Evolutionary conservation across 495 filamentous ascomycete species (phyloP).

Genomic region (Aspergillus taichungensis): DNA sequence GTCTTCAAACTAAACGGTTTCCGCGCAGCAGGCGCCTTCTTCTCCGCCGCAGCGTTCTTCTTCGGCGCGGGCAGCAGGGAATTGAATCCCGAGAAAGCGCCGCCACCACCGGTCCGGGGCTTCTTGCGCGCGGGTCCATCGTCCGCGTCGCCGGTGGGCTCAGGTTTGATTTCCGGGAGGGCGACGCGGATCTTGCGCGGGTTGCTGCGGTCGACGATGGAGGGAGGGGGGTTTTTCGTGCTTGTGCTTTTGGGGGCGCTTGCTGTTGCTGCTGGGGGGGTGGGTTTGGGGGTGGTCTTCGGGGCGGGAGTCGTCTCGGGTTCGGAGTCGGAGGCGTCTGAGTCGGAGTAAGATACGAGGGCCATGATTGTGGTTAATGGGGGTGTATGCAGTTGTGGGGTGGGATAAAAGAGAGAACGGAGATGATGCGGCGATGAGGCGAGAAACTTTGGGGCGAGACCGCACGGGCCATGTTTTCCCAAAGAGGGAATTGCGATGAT

Average conservation of each 20-base stretch:
- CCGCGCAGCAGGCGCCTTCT: slow-evolving; percentile 22
- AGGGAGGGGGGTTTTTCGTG: slow-evolving; percentile 52
- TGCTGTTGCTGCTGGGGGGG: slow-evolving; percentile 32
- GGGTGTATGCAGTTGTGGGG: too few species aligned
- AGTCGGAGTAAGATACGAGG: slow-evolving; percentile 78
- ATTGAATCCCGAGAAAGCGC: slow-evolving; percentile 69
- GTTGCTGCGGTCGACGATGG: slow-evolving; percentile 70
- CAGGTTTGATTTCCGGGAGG: slow-evolving; percentile 46
- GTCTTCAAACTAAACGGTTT: slow-evolving; percentile 65
- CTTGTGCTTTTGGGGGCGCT: slow-evolving; percentile 43
- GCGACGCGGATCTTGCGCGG: slow-evolving; percentile 75
- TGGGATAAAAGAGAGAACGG: too few species aligned
- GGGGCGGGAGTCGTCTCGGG: slow-evolving; percentile 19
- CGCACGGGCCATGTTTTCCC: too few species aligned
- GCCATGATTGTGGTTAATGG: slow-evolving; percentile 42
- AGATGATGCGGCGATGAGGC: too few species aligned
- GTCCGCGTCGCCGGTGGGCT: slow-evolving; percentile 29
- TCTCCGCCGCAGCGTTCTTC: slow-evolving; percentile 31
- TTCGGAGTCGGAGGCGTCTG: slow-evolving; percentile 65
- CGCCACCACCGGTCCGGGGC: slow-evolving; percentile 43
- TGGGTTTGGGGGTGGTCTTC: slow-evolving; percentile 10
- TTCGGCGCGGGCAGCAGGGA: slow-evolving; percentile 84
- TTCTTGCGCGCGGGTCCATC: slow-evolving; percentile 67
- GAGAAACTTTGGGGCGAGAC: too few species aligned
- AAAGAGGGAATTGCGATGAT: too few species aligned